Percentiles rank a stretch among this genome's conserved stretches.
phyloP scores from a whole-genome alignment of 768 basidiomycete species.

The Collybia mongolica region DNA sequence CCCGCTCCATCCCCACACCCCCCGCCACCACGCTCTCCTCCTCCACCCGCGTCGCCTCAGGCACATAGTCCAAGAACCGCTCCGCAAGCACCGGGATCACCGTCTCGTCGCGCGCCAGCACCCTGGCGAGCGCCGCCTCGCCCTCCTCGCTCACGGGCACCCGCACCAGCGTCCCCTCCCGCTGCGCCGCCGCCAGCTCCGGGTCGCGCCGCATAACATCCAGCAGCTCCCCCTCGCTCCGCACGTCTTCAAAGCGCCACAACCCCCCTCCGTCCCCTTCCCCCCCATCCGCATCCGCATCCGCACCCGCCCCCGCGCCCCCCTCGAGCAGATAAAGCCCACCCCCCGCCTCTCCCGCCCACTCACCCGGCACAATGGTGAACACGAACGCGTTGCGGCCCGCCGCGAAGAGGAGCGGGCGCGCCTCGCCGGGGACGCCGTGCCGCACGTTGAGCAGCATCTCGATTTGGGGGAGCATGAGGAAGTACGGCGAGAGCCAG shows the following conservation, averaged over 20 bases:
- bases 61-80: constrained; percentile 28
- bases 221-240: constrained; percentile 14
- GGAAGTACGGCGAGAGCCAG: constrained; percentile 32
- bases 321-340: constrained; percentile 18
- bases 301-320: no score
- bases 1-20: background rate
- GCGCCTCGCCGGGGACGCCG: constrained; percentile 27
- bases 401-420: constrained; percentile 28
- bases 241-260: constrained; percentile 11
- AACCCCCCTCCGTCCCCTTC: background rate
- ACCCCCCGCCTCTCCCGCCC: constrained; percentile 4
- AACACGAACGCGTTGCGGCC: constrained; percentile 19
- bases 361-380: constrained; percentile 7
- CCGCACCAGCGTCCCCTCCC: constrained; percentile 11
- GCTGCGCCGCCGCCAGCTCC: constrained; percentile 6
- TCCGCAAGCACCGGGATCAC: constrained; percentile 29
- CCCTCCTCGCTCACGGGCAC: constrained; percentile 20
- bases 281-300: no score
- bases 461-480: constrained; percentile 34
- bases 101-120: constrained; percentile 26
- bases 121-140: constrained; percentile 20
- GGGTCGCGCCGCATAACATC: constrained; percentile 11
- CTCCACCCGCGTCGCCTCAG: constrained; percentile 15
- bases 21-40: constrained; percentile 8
- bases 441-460: constrained; percentile 31